Conservation (phyloP, 495 filamentous ascomycete species). For the Tuber aestivum region DNA sequence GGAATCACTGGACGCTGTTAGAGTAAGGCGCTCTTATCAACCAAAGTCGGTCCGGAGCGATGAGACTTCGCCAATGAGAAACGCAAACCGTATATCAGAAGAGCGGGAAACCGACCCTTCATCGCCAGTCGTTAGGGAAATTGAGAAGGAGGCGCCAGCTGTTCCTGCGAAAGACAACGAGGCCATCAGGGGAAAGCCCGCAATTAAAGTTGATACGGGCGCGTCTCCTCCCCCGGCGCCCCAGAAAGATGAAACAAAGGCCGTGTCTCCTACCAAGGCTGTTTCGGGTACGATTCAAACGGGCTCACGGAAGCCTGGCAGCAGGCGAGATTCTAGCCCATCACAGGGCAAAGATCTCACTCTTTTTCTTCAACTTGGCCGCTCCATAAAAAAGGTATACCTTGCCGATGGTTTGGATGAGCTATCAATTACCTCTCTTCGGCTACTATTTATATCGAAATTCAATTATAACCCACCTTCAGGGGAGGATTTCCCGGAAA, state of each 20-base stretch:
- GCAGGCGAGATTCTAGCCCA: slow-evolving; percentile 62
- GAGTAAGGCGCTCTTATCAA: slow-evolving; percentile 60
- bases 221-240: slow-evolving; percentile 20
- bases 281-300: slow-evolving; percentile 41
- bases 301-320: slow-evolving; percentile 48
- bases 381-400: slow-evolving; percentile 92
- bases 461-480: slow-evolving; percentile 98
- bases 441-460: slow-evolving; percentile 98
- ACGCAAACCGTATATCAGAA: slow-evolving; percentile 62
- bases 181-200: slow-evolving; percentile 44
- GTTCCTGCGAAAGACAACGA: slow-evolving; percentile 51
- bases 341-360: slow-evolving; percentile 83
- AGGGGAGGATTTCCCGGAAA: slow-evolving; percentile 87
- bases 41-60: slow-evolving; percentile 56
- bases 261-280: slow-evolving; percentile 42
- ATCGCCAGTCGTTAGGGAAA: slow-evolving; percentile 41
- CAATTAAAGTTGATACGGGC: slow-evolving; percentile 39
- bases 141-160: slow-evolving; percentile 45
- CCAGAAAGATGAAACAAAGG: slow-evolving; percentile 42
- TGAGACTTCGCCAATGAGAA: slow-evolving; percentile 59
- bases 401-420: slow-evolving; percentile 75
- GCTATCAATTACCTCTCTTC: slow-evolving; percentile 76
- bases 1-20: slow-evolving; percentile 88
- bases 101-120: slow-evolving; percentile 49
- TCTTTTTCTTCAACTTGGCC: slow-evolving; percentile 94